These are phyloP conservation scores for Colletotrichum tropicicola DNA, from an alignment of 2,329 filamentous ascomycete species.

Conservation along the genomic window DNA sequence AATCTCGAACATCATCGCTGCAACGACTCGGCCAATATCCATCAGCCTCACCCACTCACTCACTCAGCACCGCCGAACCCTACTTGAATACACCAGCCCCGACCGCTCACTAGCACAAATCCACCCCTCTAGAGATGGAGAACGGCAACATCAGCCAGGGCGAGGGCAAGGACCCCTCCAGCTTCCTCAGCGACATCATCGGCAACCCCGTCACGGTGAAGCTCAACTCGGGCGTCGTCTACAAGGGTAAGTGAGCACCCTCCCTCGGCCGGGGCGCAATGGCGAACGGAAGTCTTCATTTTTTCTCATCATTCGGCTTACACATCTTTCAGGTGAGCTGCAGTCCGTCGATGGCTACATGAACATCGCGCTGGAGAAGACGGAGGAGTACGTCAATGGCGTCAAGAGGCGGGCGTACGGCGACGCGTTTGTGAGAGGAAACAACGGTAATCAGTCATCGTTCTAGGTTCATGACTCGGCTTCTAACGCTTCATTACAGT, in stretches of 20 bases:
- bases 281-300: slow-evolving; percentile 14
- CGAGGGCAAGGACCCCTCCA: slow-evolving; percentile 91
- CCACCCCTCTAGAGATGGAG: too few species aligned
- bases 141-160: slow-evolving; percentile 70
- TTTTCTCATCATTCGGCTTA: slow-evolving; percentile 25
- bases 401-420: slow-evolving; percentile 85
- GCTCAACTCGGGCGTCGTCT: slow-evolving; percentile 97
- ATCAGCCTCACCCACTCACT: slow-evolving; percentile 14
- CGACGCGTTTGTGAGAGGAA: slow-evolving; percentile 94
- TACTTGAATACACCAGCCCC: not conserved
- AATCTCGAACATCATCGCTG: slow-evolving; percentile 25
- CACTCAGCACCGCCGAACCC: not conserved
- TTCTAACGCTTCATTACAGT: slow-evolving; percentile 49
- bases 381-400: slow-evolving; percentile 89
- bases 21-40: not conserved
- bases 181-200: slow-evolving; percentile 94
- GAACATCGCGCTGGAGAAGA: slow-evolving; percentile 99
- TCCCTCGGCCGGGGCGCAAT: not conserved
- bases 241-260: slow-evolving; percentile 75
- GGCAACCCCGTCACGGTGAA: slow-evolving; percentile 95
- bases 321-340: slow-evolving; percentile 74
- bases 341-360: slow-evolving; percentile 99
- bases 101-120: too few species aligned
- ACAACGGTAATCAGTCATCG: slow-evolving; percentile 77
- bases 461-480: not conserved